phyloP scores from a whole-genome alignment of 163 green algal genomes.

The Volvox carteri region DNA sequence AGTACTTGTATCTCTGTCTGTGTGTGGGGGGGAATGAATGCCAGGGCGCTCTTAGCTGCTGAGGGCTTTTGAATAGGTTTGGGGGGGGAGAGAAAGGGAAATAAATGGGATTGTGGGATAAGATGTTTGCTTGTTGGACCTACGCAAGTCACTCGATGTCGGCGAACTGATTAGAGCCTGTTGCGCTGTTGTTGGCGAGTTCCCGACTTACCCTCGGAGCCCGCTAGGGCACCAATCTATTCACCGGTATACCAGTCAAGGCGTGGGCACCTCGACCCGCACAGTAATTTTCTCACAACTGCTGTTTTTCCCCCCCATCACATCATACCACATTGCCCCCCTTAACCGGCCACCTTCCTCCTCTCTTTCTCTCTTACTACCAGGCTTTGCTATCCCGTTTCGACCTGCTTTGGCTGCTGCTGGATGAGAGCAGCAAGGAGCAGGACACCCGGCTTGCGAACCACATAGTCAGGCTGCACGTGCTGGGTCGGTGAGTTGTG shows the following conservation, averaged over 20 bases:
- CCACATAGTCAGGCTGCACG: slow-evolving; percentile 73
- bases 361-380: background rate
- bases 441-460: slow-evolving; percentile 71
- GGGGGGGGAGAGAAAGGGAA: background rate
- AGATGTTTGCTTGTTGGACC: no score
- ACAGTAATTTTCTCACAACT: no score
- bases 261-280: no score
- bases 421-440: slow-evolving; percentile 84
- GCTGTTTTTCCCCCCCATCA: no score
- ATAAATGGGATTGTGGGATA: background rate
- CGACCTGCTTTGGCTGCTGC: slow-evolving; percentile 98
- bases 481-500: slow-evolving; percentile 37
- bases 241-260: no score
- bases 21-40: background rate
- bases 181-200: no score
- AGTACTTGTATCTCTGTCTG: slow-evolving; percentile 15
- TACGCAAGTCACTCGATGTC: no score
- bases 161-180: no score
- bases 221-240: no score
- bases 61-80: background rate
- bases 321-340: background rate
- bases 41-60: no score
- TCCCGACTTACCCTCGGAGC: no score
- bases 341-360: background rate
- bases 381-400: slow-evolving; percentile 93